Percentiles rank a stretch among this genome's conserved stretches.
Conservation (phyloP, 441 rosid species). For the Metrosideros polymorpha region DNA sequence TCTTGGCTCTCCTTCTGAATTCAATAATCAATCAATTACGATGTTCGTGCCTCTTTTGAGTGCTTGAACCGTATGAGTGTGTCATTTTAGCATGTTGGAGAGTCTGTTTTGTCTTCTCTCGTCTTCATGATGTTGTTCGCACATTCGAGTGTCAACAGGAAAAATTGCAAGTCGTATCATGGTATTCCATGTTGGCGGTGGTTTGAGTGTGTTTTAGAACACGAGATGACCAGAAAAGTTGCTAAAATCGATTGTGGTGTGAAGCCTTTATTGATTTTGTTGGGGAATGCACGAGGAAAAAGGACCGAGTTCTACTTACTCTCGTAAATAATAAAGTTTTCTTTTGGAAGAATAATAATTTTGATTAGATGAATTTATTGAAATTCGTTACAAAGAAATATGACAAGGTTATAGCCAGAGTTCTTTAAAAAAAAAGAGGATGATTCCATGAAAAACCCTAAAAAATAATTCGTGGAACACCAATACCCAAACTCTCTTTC, state of each 20-base stretch:
- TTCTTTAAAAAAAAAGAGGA: neutral
- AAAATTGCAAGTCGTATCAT: neutral
- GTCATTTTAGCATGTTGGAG: neutral
- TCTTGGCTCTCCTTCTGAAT: neutral
- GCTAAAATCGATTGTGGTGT: neutral
- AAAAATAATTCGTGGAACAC: neutral
- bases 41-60: neutral
- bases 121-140: neutral
- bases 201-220: neutral
- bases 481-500: fast-evolving
- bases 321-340: neutral
- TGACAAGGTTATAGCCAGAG: fast-evolving
- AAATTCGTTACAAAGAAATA: neutral
- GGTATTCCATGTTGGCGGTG: neutral
- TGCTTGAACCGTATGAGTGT: neutral
- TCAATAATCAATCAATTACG: neutral
- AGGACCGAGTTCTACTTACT: neutral
- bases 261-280: neutral
- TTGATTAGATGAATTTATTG: neutral
- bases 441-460: neutral
- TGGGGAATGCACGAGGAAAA: neutral
- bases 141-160: neutral
- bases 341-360: neutral
- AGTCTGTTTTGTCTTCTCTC: neutral
- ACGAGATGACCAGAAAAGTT: neutral